Evolutionary conservation across 2,329 filamentous ascomycete species (phyloP).

Genomic region (Penicillium brevicompactum): DNA sequence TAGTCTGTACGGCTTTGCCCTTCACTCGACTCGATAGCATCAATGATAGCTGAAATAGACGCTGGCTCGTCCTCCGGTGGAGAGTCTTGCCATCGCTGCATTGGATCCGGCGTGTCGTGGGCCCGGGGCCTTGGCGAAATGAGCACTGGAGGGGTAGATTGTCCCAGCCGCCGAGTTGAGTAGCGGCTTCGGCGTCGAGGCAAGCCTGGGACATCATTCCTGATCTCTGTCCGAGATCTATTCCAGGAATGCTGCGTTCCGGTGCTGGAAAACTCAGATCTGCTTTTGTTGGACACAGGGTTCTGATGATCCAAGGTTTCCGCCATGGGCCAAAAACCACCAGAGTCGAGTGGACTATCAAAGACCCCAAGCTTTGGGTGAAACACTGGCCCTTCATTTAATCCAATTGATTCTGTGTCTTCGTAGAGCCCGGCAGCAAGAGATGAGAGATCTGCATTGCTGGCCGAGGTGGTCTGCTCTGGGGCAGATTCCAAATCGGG

Average conservation of each 20-base stretch:
- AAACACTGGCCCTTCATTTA: background rate
- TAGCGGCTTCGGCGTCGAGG: background rate
- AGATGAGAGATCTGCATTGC: background rate
- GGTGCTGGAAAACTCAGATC: background rate
- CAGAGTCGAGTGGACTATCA: background rate
- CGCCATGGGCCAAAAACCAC: background rate
- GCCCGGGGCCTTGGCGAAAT: background rate
- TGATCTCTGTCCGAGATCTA: background rate
- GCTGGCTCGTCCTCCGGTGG: background rate
- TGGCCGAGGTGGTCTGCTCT: background rate
- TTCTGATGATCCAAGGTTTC: background rate
- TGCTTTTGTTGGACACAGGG: background rate
- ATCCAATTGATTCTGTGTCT: background rate
- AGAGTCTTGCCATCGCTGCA: constrained; percentile 1
- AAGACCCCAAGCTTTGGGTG: background rate
- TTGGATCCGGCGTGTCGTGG: background rate
- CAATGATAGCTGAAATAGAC: background rate
- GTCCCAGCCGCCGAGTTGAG: background rate
- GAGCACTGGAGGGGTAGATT: background rate
- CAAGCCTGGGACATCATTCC: background rate
- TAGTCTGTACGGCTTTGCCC: background rate
- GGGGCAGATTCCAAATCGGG: background rate
- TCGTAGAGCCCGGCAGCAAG: background rate
- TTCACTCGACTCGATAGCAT: background rate
- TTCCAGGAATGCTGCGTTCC: background rate